Evolutionary conservation across 2,329 filamentous ascomycete species (phyloP), one percentile per base, ranked within the genome.

Genomic region (Daldinia sp.): DNA sequence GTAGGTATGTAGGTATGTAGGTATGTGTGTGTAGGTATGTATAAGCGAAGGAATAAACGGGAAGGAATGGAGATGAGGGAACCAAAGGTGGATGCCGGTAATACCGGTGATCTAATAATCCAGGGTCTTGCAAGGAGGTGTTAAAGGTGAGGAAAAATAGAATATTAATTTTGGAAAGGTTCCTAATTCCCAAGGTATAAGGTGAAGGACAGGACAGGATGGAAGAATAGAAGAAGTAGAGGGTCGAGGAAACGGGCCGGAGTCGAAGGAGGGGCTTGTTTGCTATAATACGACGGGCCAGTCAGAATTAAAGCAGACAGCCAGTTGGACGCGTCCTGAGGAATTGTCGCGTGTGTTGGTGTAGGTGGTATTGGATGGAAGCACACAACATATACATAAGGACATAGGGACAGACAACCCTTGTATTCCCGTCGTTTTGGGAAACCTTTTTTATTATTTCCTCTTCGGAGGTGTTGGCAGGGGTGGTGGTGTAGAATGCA

Each of bases 261-360:
- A 62, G 61, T 25, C 53, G 41, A 54, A 54, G 54, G 35, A 53
- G 37, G 48, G 57, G 35, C 30, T 52, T 68, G 67, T 64, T 66
- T 64, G 60, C 62, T 58, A 61, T 64, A 63, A 61, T 64, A 63
- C 51, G 54, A 54, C 48, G 48, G 65, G 37, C 61, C 58, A 69
- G 45, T 60, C 61, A 66, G 65, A 49, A 66, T 66, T 63, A 63
- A 69, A 69, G 63, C 34, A 66, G 56, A 59, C 29, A 52, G 55
- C 45, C 45, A 32, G 61, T 58, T 58, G 50, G 65, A 69, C 67
- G 67, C 65, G 67, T 69, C 43, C 54, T 67, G 61, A 61, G 63
- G 53, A 35, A 34, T 25, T 58, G 58, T 60, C 64, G 64, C 53
- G 57, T 59, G 15, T 51, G 37, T 51, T 47, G 55, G 55, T 61